Evolutionary conservation across 768 basidiomycete species (phyloP).

Genomic region (Rickenella mellea): DNA sequence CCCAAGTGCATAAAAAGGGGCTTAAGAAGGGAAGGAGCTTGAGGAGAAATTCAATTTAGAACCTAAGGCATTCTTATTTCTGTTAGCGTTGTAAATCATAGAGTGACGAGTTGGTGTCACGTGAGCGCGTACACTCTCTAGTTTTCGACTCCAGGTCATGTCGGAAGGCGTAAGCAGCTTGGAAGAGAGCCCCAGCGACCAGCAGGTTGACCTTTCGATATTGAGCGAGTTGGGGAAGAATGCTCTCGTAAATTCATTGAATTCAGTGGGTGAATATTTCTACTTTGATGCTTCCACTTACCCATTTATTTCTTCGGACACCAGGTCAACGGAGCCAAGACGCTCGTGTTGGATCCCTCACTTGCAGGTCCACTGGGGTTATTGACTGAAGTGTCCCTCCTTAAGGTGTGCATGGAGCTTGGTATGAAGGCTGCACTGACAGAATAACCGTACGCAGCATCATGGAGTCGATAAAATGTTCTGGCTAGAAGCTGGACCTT

Average conservation of each 20-base stretch:
- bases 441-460: conserved; percentile 44
- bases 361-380: conserved; percentile 89
- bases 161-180: background rate
- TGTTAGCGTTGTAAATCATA: too few relatives aligned
- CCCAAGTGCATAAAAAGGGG: conserved; percentile 30
- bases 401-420: conserved; percentile 54
- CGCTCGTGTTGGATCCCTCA: conserved; percentile 83
- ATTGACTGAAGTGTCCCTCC: conserved; percentile 85
- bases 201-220: conserved; percentile 43
- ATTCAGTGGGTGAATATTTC: conserved; percentile 42
- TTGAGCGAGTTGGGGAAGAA: conserved; percentile 75
- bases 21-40: conserved; percentile 70
- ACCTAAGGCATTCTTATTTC: too few relatives aligned
- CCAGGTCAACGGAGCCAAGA: conserved; percentile 90
- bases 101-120: too few relatives aligned
- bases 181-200: background rate
- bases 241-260: conserved; percentile 76
- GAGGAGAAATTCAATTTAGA: conserved; percentile 61
- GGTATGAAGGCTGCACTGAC: background rate
- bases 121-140: too few relatives aligned
- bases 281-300: background rate
- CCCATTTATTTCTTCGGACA: conserved; percentile 3
- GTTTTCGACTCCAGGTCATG: too few relatives aligned
- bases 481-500: conserved; percentile 89
- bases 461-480: conserved; percentile 99